Evolutionary conservation across 163 green algal genomes (phyloP).

Genomic region (Scenedesmus sp.): DNA sequence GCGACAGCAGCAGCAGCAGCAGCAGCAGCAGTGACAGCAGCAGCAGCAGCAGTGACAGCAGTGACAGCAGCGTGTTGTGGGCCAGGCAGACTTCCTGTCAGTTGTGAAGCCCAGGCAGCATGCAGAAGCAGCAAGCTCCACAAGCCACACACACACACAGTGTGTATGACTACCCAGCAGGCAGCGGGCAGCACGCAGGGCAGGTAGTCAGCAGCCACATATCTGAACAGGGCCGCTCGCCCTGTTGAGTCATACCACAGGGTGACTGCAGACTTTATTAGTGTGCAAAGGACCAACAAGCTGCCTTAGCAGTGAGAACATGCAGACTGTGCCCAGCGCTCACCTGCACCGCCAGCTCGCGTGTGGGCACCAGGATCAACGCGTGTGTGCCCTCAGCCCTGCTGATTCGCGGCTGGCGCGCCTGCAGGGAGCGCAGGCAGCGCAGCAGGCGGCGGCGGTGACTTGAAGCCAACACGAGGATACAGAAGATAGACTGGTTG

Average conservation of each 20-base stretch:
- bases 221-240: too few species aligned
- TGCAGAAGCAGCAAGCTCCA: background rate
- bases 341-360: slow-evolving; percentile 99
- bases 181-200: background rate
- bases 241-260: too few species aligned
- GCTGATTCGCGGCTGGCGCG: background rate
- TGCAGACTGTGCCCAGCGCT: background rate
- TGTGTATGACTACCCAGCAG: background rate
- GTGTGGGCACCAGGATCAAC: slow-evolving; percentile 94
- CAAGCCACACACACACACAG: background rate
- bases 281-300: background rate
- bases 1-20: background rate
- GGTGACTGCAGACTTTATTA: too few species aligned
- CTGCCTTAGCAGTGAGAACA: background rate
- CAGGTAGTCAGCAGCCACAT: too few species aligned
- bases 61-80: too few species aligned
- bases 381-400: slow-evolving; percentile 86
- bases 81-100: background rate
- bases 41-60: background rate
- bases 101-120: background rate
- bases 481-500: background rate
- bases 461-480: too few species aligned
- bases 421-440: background rate
- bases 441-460: background rate
- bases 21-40: background rate